phyloP scores from a whole-genome alignment of 306 rosid genomes.

The Lablab purpureus region DNA sequence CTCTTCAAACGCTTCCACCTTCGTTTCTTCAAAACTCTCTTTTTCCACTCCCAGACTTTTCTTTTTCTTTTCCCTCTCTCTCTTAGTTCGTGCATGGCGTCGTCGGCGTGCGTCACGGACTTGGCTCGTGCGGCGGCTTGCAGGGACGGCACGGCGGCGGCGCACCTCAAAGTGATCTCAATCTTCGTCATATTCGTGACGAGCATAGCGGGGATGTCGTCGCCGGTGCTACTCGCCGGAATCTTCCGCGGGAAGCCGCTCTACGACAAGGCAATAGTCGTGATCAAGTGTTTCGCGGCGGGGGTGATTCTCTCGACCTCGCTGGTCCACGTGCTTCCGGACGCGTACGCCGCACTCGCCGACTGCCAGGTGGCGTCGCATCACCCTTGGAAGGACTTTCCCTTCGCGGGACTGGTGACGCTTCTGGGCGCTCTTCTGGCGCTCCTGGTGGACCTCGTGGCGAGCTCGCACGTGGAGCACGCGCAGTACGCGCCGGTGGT shows the following conservation, averaged over 20 bases:
- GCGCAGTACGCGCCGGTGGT: constrained; percentile 61
- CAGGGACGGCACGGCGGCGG: constrained; percentile 73
- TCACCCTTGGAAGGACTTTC: constrained; percentile 94
- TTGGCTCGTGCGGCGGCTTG: constrained; percentile 56
- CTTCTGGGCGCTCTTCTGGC: constrained; percentile 70
- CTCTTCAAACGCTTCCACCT: neutral
- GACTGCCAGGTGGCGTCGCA: constrained; percentile 82
- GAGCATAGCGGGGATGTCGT: constrained; percentile 74
- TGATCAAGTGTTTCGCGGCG: constrained; percentile 92
- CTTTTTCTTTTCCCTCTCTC: neutral
- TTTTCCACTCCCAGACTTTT: neutral
- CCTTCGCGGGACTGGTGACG: constrained; percentile 86
- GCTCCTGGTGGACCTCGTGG: constrained; percentile 78
- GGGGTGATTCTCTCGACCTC: constrained; percentile 97
- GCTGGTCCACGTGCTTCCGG: constrained; percentile 96
- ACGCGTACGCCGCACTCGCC: constrained; percentile 82
- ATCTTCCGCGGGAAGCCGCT: constrained; percentile 79
- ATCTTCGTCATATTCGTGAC: constrained; percentile 79
- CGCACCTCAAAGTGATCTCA: constrained; percentile 67
- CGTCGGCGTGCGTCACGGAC: constrained; percentile 54
- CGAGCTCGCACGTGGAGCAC: constrained; percentile 80
- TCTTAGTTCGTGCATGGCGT: constrained; percentile 44
- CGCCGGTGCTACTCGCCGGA: constrained; percentile 79
- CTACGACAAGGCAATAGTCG: constrained; percentile 72
- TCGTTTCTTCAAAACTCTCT: neutral